Base-by-base conservation (phyloP, 1,284 basidiomycete species). In the Cutaneotrichosporon arboriforme region DNA sequence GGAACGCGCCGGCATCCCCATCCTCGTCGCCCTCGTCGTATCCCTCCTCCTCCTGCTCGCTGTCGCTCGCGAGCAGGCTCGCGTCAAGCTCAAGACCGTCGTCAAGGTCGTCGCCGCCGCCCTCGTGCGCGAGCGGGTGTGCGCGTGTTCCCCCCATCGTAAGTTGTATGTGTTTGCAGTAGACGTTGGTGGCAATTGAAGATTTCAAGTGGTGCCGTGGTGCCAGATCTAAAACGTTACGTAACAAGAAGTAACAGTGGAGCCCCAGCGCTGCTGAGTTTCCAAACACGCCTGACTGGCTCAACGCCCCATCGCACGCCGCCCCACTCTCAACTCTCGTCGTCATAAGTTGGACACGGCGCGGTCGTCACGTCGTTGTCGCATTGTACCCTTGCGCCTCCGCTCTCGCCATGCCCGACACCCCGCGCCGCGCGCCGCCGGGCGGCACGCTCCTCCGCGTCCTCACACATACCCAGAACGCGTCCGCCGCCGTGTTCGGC, bases 91-190 rank as follows among this genome's bases (percentile, higher is more conserved):
- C 68, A 43, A 70, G 66, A 20, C 57, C 68, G 55, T 74, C 70
- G 55, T 74, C 73, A 13, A 72, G 62, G 52, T 72, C 69, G 53
- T 74, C 71, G 17, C 69, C 70, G 35, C 61, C 64, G 8, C 51
- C 50, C 15, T 55, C 41, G 48, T 41, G 54, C 33, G 43, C 43
- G 1, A 37, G 40, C 22, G n/a, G 51, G 45, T 39, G 51, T 41
- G 26, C 26, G 22, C 23, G 20, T 42, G 37, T 31, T 10, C 26
- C 26, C 7, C 26, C 23, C 22, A 41, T 48, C 17, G 1, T 34
- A 37, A n/a, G 15, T n/a, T 22, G 22, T 47, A 34, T 33, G 41
- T 41, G 26, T 23, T 42, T 4, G 15, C 17, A 15, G 22, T 21
- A 18, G 38, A 35, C 14, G 8, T 42, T 17, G 47, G 36, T 37